A percentile compares a stretch with the other conserved stretches of the same genome.
Evolutionary conservation across 1,139 yeast genomes (phyloP).

Genomic region (Pneumocystis murina): DNA sequence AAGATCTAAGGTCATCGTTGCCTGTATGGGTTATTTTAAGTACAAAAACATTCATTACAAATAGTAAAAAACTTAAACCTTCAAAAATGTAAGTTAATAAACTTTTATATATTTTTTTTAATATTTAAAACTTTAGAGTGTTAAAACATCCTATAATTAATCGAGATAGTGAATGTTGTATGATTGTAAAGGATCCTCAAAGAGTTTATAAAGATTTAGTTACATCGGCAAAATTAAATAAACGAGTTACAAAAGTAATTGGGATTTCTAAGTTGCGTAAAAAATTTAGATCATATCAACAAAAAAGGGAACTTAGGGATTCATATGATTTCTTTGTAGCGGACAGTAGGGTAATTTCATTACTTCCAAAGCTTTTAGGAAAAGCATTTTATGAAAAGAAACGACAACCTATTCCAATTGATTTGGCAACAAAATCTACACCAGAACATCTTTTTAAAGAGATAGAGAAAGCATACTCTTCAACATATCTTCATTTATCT

Average conservation of each 20-base stretch:
- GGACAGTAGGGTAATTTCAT: slow-evolving; percentile 66
- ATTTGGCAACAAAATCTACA: slow-evolving; percentile 25
- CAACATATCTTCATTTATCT: slow-evolving; percentile 55
- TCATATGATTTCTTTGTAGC: slow-evolving; percentile 54
- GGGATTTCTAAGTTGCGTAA: slow-evolving; percentile 31
- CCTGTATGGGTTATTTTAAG: slow-evolving; percentile 42
- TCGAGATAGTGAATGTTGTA: slow-evolving; percentile 37
- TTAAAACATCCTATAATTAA: slow-evolving; percentile 38
- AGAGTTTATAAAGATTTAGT: slow-evolving; percentile 46
- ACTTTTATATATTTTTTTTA: background rate
- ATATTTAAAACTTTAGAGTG: slow-evolving; percentile 14
- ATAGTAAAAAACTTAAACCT: slow-evolving; percentile 59
- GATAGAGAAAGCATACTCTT: slow-evolving; percentile 41
- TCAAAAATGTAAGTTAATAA: slow-evolving; percentile 31
- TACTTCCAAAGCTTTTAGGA: slow-evolving; percentile 72
- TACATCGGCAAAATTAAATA: slow-evolving; percentile 28
- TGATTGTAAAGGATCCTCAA: slow-evolving; percentile 59
- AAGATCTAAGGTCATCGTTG: slow-evolving; percentile 22
- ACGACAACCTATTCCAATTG: slow-evolving; percentile 62
- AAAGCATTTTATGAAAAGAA: slow-evolving; percentile 51
- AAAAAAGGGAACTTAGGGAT: slow-evolving; percentile 26
- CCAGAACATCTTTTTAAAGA: slow-evolving; percentile 23
- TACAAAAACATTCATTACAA: slow-evolving; percentile 46
- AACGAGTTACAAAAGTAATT: slow-evolving; percentile 24
- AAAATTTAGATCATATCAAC: slow-evolving; percentile 31